A percentile compares a stretch with the other conserved stretches of the same genome.
Evolutionary conservation across 768 basidiomycete genomes (phyloP).

Genomic region (Neoboletus subvelutipes): DNA sequence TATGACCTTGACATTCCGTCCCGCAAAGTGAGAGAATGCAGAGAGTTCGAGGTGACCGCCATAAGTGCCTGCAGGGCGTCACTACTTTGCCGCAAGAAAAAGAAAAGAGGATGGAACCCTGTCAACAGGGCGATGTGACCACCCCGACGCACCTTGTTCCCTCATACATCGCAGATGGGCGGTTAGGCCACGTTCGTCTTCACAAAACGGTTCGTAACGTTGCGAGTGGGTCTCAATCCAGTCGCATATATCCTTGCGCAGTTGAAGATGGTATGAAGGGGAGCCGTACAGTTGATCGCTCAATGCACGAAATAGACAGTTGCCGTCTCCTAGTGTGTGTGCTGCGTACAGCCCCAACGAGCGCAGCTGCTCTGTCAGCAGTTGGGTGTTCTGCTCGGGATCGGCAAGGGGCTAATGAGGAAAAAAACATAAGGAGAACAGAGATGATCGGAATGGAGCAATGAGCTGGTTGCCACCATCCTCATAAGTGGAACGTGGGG

Average conservation of each 20-base stretch:
- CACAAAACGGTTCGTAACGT: slow-evolving; percentile 85
- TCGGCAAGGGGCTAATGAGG: slow-evolving; percentile 45
- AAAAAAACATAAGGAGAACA: not conserved
- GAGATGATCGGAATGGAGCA: slow-evolving; percentile 15
- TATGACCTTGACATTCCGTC: slow-evolving; percentile 83
- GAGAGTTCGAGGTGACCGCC: slow-evolving; percentile 94
- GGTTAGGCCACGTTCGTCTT: slow-evolving; percentile 75
- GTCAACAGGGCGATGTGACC: not conserved
- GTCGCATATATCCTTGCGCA: slow-evolving; percentile 77
- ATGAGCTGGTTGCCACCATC: slow-evolving; percentile 17
- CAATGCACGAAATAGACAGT: slow-evolving; percentile 90
- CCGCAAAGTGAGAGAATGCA: slow-evolving; percentile 81
- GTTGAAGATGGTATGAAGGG: slow-evolving; percentile 61
- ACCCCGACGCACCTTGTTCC: slow-evolving; percentile 55
- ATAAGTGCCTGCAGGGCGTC: slow-evolving; percentile 62
- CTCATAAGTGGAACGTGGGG: slow-evolving; percentile 25
- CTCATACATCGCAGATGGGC: slow-evolving; percentile 77
- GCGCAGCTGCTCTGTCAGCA: slow-evolving; percentile 70
- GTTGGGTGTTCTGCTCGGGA: slow-evolving; percentile 62
- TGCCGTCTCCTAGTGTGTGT: slow-evolving; percentile 84
- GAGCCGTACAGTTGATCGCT: slow-evolving; percentile 86
- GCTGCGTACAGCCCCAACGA: slow-evolving; percentile 85
- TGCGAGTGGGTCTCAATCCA: slow-evolving; percentile 71
- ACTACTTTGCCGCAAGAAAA: slow-evolving; percentile 11
- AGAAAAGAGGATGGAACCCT: slow-evolving; percentile 11